phyloP scores from a whole-genome alignment of 1,284 basidiomycete species.

The Moniliella sp. region DNA sequence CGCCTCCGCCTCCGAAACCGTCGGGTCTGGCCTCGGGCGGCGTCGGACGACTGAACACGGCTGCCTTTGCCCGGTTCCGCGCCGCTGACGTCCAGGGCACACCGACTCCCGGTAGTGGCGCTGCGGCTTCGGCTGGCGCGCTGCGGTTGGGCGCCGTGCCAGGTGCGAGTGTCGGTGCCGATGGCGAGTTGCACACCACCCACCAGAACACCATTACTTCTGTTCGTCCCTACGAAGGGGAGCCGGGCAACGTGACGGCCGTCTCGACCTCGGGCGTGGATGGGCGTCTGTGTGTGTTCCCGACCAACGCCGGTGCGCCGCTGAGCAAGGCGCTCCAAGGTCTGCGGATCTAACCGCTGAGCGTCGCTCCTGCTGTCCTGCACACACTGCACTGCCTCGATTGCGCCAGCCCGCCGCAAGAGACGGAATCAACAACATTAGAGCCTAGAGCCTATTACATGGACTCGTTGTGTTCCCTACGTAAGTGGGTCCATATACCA shows the following conservation, averaged over 20 bases:
- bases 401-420: too few species aligned
- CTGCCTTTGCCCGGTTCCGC: slow-evolving; percentile 85
- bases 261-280: slow-evolving; percentile 88
- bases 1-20: slow-evolving; percentile 23
- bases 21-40: slow-evolving; percentile 6
- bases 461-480: too few species aligned
- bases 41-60: slow-evolving; percentile 68
- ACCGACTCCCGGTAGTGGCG: slow-evolving; percentile 8
- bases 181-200: slow-evolving; percentile 46
- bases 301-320: slow-evolving; percentile 41
- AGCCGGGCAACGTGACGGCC: slow-evolving; percentile 41
- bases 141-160: slow-evolving; percentile 45
- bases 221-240: slow-evolving; percentile 34
- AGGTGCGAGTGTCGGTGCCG: slow-evolving; percentile 47
- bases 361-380: too few species aligned
- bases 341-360: not conserved
- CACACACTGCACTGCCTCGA: too few species aligned
- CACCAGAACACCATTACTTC: slow-evolving; percentile 98
- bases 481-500: too few species aligned
- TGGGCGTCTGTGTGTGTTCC: slow-evolving; percentile 78
- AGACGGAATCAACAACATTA: too few species aligned
- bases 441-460: too few species aligned
- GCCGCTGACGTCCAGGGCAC: slow-evolving; percentile 67
- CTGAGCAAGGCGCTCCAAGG: not conserved
- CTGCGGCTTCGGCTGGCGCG: slow-evolving; percentile 22